These are phyloP conservation scores for Arabidopsis suecica DNA, from an alignment of 345 rosid genomes.

Conservation along the genomic window DNA sequence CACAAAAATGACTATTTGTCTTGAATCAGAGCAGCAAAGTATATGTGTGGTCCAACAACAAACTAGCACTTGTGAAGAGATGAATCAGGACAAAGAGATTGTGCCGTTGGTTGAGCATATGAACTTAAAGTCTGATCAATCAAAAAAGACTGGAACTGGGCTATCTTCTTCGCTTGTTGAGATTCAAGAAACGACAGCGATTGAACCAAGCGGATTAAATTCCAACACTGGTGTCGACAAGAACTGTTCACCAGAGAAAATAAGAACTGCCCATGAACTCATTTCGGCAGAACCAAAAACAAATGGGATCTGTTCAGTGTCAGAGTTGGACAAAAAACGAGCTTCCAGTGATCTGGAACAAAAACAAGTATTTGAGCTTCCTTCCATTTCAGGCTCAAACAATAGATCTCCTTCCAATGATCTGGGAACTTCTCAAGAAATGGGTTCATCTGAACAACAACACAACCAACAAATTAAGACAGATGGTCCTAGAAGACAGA, in stretches of 20 bases:
- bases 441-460: slow-evolving; percentile 34
- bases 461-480: slow-evolving; percentile 24
- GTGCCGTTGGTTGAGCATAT: slow-evolving; percentile 23
- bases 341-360: slow-evolving; percentile 22
- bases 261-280: slow-evolving; percentile 29
- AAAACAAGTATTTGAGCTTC: slow-evolving; percentile 32
- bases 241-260: slow-evolving; percentile 30
- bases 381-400: slow-evolving; percentile 22
- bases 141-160: slow-evolving; percentile 35
- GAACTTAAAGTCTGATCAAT: slow-evolving; percentile 35
- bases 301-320: slow-evolving; percentile 24
- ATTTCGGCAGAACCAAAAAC: slow-evolving; percentile 41
- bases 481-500: slow-evolving; percentile 60
- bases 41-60: slow-evolving; percentile 29
- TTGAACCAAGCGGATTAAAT: slow-evolving; percentile 26
- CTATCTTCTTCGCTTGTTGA: slow-evolving; percentile 45
- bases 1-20: neutral
- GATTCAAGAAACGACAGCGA: slow-evolving; percentile 40
- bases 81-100: slow-evolving; percentile 32
- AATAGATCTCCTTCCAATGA: slow-evolving; percentile 24
- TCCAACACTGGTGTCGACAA: slow-evolving; percentile 24
- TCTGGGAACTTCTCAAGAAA: slow-evolving; percentile 25
- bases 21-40: slow-evolving; percentile 46
- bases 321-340: slow-evolving; percentile 29
- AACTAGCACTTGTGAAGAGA: slow-evolving; percentile 30